Evolutionary conservation across 768 basidiomycete species (phyloP), one percentile per base, ranked within the genome.

Genomic region (Boletales sp.): DNA sequence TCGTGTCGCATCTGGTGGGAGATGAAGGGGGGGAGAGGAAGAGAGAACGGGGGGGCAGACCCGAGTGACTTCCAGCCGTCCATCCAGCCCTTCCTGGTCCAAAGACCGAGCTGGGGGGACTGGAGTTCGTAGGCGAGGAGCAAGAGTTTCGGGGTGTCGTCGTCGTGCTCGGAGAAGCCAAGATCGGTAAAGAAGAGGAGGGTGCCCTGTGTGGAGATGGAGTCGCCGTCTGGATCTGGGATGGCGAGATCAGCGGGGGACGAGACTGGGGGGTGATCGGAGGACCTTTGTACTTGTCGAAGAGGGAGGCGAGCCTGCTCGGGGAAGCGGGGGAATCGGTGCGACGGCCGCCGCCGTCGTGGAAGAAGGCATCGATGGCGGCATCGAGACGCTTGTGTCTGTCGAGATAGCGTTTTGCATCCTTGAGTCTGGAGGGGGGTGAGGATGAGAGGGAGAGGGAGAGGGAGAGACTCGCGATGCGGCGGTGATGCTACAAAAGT

Each of bases 81-180:
- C 32, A 81, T 58, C 90, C 90, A 94, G 0, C 82, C 84, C 52
- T 79, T 71, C 55, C 72, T 76, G 30, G 72, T 74, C 84, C 90
- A 95, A 50, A 78, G 74, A 2, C 87, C 90, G 45, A 94, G 72
- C 51, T 71, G 60, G 0, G 86, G 86, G 5, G 87, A 87, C 61
- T 87, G 84, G 21, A 92, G 77, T 59, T 92, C 88, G 59, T 77
- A 90, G 9, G 91, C 92, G 36, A 95, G 72, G 6, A 87, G 82
- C 38, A 94, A 78, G 45, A 94, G 72, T 8, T 60, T 63, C 12
- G 91, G 88, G 19, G 89, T 84, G 58, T 94, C 88, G 54, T 90
- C 71, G 8, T 59, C 63, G 31, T 62, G 57, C 36, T 59, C 63
- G 9, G 51, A 63, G 57, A 65, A 62, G 12, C 62, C 62, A 4